A percentile compares a stretch with the other conserved stretches of the same genome.
Conservation (phyloP, 2,329 filamentous ascomycete genomes). For the Myriosclerotinia scirpicola region DNA sequence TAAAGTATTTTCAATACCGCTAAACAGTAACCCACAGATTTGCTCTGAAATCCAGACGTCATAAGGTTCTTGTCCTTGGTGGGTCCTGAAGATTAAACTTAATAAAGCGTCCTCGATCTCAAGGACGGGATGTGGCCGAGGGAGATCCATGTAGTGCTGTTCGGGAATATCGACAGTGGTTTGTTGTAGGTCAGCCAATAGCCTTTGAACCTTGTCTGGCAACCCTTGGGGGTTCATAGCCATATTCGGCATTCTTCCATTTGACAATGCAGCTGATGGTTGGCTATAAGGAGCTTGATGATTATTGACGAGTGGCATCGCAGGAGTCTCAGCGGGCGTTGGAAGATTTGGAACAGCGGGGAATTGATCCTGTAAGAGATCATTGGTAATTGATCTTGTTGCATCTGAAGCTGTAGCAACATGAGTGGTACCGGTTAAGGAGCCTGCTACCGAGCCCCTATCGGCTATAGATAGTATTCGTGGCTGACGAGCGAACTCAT, state of each 20-base stretch:
- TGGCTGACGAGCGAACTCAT: slow-evolving; percentile 88
- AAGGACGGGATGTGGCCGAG: slow-evolving; percentile 58
- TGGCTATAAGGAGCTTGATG: slow-evolving; percentile 59
- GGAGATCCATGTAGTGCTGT: slow-evolving; percentile 60
- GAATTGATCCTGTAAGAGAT: slow-evolving; percentile 63
- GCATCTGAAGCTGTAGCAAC: slow-evolving; percentile 59
- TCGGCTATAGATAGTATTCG: slow-evolving; percentile 50
- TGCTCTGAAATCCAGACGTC: slow-evolving; percentile 60
- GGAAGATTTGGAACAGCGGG: slow-evolving; percentile 56
- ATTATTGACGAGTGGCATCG: slow-evolving; percentile 49
- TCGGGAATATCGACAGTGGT: slow-evolving; percentile 55
- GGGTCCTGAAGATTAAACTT: slow-evolving; percentile 61
- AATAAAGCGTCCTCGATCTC: slow-evolving; percentile 63
- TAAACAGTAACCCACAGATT: slow-evolving; percentile 58
- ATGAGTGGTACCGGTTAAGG: slow-evolving; percentile 57
- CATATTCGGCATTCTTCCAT: slow-evolving; percentile 50
- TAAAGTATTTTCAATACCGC: slow-evolving; percentile 51
- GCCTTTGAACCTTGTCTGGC: slow-evolving; percentile 57
- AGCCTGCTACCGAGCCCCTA: slow-evolving; percentile 26
- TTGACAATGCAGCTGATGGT: slow-evolving; percentile 50
- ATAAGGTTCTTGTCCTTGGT: slow-evolving; percentile 61
- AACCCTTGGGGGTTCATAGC: slow-evolving; percentile 53
- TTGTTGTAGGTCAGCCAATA: slow-evolving; percentile 57
- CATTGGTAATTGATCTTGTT: slow-evolving; percentile 61
- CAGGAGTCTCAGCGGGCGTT: slow-evolving; percentile 60